Conservation (phyloP, 1,139 yeast genomes). For the Chernovozyma sophiae-reginae region DNA sequence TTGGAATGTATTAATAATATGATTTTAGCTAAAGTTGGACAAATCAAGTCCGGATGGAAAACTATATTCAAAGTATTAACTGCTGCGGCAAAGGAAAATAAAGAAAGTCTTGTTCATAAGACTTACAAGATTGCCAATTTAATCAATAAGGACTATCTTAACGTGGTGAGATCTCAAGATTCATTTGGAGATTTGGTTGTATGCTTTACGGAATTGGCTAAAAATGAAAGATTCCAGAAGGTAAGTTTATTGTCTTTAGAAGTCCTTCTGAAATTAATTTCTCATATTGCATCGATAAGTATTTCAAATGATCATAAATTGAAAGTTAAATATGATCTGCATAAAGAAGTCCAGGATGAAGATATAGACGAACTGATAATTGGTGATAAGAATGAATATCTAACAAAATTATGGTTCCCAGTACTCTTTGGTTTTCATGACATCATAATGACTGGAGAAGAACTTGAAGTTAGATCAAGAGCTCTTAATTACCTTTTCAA, state of each 20-base stretch:
- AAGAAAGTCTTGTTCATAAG: slow-evolving; percentile 57
- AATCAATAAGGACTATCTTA: slow-evolving; percentile 60
- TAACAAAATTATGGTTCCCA: slow-evolving; percentile 68
- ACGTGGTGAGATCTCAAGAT: slow-evolving; percentile 66
- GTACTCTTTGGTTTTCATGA: slow-evolving; percentile 80
- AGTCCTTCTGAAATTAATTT: slow-evolving; percentile 62
- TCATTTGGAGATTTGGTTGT: slow-evolving; percentile 70
- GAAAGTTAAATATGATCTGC: slow-evolving; percentile 2
- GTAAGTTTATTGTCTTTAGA: slow-evolving; percentile 77
- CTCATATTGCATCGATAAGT: slow-evolving; percentile 48
- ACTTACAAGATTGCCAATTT: slow-evolving; percentile 61
- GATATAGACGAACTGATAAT: slow-evolving; percentile 7
- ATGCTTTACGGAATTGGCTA: slow-evolving; percentile 77
- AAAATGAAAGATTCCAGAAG: slow-evolving; percentile 79
- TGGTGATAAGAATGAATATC: slow-evolving; percentile 29
- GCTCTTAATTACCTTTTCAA: slow-evolving; percentile 84
- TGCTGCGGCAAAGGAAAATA: slow-evolving; percentile 54
- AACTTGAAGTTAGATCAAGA: slow-evolving; percentile 87
- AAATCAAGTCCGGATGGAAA: slow-evolving; percentile 92
- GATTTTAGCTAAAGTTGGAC: slow-evolving; percentile 69
- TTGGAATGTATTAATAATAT: slow-evolving; percentile 86
- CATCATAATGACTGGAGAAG: slow-evolving; percentile 90
- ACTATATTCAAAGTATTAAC: slow-evolving; percentile 78
- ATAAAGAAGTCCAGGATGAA: slow-evolving; percentile 3
- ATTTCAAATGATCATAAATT: slow-evolving; percentile 13